These are phyloP conservation scores for Sporothrix brasiliensis DNA, from an alignment of 2,329 filamentous ascomycete species.

Conservation along the genomic window DNA sequence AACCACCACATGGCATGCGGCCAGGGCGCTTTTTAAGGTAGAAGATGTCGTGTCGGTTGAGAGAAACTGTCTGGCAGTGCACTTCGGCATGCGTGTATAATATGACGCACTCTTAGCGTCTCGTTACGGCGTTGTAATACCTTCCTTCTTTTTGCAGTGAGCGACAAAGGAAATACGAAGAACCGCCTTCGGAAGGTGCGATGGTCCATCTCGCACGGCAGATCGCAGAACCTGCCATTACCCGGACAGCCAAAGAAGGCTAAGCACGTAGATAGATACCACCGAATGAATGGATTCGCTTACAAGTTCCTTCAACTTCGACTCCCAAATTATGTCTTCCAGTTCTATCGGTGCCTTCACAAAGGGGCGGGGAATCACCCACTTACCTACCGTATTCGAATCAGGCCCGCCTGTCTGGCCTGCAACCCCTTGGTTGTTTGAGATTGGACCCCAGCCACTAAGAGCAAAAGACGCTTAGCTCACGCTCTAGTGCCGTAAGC, in stretches of 20 bases:
- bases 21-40: neutral
- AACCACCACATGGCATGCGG: neutral
- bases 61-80: neutral
- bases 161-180: neutral
- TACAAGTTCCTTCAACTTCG: neutral
- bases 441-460: constrained; percentile 24
- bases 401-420: neutral
- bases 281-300: neutral
- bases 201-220: neutral
- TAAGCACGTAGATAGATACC: neutral
- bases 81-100: too few relatives aligned
- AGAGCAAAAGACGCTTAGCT: neutral
- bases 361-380: neutral
- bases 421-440: constrained; percentile 20
- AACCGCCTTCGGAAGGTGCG: neutral
- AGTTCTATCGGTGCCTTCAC: too few relatives aligned
- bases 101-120: neutral
- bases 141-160: neutral
- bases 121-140: neutral
- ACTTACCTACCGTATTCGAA: neutral
- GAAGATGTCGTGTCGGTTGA: neutral
- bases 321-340: too few relatives aligned
- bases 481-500: constrained; percentile 8
- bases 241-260: neutral
- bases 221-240: constrained; percentile 4